Evolutionary conservation across 2,329 filamentous ascomycete species (phyloP).

Genomic region (Mycosphaerelloides madeirae): DNA sequence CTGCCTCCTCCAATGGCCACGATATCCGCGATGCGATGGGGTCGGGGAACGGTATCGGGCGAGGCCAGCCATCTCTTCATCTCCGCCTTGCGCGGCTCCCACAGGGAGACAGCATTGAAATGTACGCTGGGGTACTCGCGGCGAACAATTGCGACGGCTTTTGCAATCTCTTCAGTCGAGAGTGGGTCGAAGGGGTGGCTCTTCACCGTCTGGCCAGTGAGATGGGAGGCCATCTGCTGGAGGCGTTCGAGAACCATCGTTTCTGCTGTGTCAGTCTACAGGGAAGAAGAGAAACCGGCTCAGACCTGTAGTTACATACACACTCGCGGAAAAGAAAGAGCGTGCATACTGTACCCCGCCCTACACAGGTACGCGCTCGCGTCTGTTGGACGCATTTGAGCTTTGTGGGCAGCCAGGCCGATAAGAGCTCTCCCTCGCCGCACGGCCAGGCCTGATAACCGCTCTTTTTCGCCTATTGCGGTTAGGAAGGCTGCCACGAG

Average conservation of each 20-base stretch:
- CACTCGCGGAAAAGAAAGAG: neutral
- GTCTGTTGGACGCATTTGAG: neutral
- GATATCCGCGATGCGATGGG: constrained; percentile 71
- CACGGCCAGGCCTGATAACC: too few species aligned
- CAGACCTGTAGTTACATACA: neutral
- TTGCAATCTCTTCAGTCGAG: constrained; percentile 65
- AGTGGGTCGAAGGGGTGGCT: constrained; percentile 78
- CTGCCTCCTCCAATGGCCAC: constrained; percentile 75
- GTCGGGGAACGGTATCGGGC: constrained; percentile 57
- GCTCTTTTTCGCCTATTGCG: too few species aligned
- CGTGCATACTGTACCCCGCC: neutral
- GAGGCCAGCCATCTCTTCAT: constrained; percentile 75
- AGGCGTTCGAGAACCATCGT: constrained; percentile 31
- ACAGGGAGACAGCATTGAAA: constrained; percentile 82
- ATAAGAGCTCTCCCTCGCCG: neutral
- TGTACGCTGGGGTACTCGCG: constrained; percentile 65
- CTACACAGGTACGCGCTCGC: neutral
- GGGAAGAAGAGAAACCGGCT: neutral
- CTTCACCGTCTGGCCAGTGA: constrained; percentile 51
- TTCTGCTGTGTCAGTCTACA: neutral
- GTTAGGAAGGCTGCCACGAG: too few species aligned
- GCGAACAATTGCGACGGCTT: constrained; percentile 63
- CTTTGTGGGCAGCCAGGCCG: neutral
- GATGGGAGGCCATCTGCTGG: constrained; percentile 51
- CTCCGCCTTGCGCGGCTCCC: constrained; percentile 78